Base-by-base conservation (phyloP, 768 basidiomycete genomes). In the Vararia minispora region DNA sequence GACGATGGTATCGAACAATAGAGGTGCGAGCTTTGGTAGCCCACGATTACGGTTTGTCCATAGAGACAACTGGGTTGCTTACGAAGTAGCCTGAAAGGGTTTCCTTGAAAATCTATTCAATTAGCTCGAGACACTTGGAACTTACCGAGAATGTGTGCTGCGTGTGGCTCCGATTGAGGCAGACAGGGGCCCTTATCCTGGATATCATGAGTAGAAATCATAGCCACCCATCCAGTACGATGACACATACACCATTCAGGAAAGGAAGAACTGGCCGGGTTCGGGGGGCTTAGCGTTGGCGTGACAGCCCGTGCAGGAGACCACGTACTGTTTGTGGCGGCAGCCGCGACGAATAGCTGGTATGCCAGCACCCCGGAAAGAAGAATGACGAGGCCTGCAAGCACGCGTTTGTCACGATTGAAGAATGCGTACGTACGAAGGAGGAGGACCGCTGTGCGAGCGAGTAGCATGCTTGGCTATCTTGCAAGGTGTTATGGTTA, bases 391-490 rank as follows among this genome's bases (percentile, higher is more conserved):
- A 87, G 72, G 42, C 71, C 70, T 46, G 65, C 63, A 28, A 86
- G 66, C 36, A 86, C 58, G 52, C 74, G 79, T 37, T 66, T 54
- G 49, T 85, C 86, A 45, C 80, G 72, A 50, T 83, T 84, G 66
- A 86, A 86, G 60, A 87, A 87, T 3, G 84, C 84, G 51, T 85
- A 87, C 29, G 84, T 87, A 44, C 84, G 75, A 43, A 87, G 86
- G 47, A 87, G 70, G 33, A 87, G 71, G 37, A 87, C 80, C 45
- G 76, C 79, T 83, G 47, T 6, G 40, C 48, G n/a, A n/a, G n/a
- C n/a, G n/a, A n/a, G n/a, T n/a, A n/a, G n/a, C n/a, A n/a, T n/a
- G n/a, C n/a, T n/a, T n/a, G n/a, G n/a, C n/a, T n/a, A 14, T 6
- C 12, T 33, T 22, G 22, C 30, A 26, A 26, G 11, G 31, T 2